A percentile compares a stretch with the other conserved stretches of the same genome.
phyloP scores from a whole-genome alignment of 371 early-diverging fungal species.

The Mucor velutinosus region DNA sequence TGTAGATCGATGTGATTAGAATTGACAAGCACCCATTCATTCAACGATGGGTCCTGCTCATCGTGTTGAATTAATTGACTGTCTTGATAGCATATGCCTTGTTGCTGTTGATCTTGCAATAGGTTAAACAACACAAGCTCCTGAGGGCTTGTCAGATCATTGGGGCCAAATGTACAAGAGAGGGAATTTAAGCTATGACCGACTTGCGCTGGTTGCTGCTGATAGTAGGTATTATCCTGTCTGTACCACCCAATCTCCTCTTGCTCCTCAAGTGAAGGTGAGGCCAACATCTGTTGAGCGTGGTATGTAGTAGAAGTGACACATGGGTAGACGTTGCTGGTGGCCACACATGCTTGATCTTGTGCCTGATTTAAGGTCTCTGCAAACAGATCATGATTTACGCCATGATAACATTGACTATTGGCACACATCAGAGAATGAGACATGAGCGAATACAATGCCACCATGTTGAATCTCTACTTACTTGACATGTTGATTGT shows the following conservation, averaged over 20 bases:
- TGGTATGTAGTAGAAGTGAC: background rate
- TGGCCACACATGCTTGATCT: background rate
- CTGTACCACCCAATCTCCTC: background rate
- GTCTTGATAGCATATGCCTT: background rate
- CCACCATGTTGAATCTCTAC: background rate
- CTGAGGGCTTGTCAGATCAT: background rate
- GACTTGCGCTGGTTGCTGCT: background rate
- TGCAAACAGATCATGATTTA: background rate
- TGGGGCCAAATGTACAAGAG: background rate
- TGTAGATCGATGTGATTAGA: background rate
- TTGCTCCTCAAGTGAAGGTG: background rate
- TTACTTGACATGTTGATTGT: background rate
- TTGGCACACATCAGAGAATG: background rate
- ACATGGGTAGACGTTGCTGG: background rate
- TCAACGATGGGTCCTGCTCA: background rate
- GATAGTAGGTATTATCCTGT: background rate
- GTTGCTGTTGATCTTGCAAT: background rate
- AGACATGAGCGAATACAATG: background rate
- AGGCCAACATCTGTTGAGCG: background rate
- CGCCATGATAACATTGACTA: background rate
- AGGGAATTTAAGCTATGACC: background rate
- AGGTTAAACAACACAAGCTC: background rate
- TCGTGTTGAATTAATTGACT: background rate
- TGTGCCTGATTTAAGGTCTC: background rate
- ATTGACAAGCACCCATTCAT: background rate